Base-by-base conservation (phyloP, 805 yeast genomes). In the Candida anglica region DNA sequence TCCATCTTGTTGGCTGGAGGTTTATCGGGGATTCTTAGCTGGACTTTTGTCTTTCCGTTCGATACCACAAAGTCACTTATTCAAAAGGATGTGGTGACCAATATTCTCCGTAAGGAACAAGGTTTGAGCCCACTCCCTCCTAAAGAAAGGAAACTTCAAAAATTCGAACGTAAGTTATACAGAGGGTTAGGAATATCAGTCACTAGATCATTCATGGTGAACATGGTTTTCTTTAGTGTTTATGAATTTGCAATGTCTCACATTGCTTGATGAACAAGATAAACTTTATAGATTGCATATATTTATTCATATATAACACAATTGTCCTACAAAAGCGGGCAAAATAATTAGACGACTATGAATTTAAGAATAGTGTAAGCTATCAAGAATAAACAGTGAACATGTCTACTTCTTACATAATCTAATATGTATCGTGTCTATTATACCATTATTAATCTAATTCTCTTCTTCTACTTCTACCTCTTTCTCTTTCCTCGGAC, bases 141-240 rank as follows among this genome's bases (percentile, higher is more conserved):
- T 6, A 50, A 44, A 30, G 15, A 33, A 3, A 39, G 62, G 24
- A 61, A 66, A 40, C 48, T 56, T 36, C 53, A 62, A 36, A 47
- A 44, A 13, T 58, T 68, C 30, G 41, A 44, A 9, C 61, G 73
- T 32, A 62, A 73, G 19, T 69, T 82, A 72, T 86, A 85, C 57
- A 66, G 87, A 33, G 95, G 95, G 0, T 61, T 86, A 28, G 86
- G 87, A 2, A 85, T 86, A 18, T 81, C 89, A 9, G 62, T 83
- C 18, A 63, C 79, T 7, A 69, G 95, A 40, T 79, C 93, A 0
- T 75, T 86, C 33, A 47, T 82, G 35, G 82, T 80, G 10, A 86
- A 86, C 40, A 73, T 82, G 73, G 79, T 80, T 6, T 84, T 86
- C 52, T 86, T 86, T 56, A 71, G 86, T 22, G 59, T 74, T 11